Percentiles rank a stretch among this genome's conserved stretches.
phyloP scores from a whole-genome alignment of 257 asterid genomes.

The Penstemon barbatus region DNA sequence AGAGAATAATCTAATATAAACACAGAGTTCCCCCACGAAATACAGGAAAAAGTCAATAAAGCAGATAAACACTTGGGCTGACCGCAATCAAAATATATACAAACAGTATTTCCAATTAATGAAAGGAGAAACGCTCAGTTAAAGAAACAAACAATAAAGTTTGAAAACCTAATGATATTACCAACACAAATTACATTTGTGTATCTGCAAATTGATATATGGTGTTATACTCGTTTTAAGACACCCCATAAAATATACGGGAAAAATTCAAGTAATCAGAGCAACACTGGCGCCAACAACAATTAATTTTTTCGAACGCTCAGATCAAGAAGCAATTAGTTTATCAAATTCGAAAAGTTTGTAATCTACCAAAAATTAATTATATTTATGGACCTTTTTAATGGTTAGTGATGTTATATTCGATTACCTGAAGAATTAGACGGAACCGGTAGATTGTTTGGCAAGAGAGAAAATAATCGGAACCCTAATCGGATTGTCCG shows the following conservation, averaged over 20 bases:
- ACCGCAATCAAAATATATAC: not conserved
- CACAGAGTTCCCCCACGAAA: not conserved
- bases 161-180: no score
- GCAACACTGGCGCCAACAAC: no score
- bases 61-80: not conserved
- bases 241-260: no score
- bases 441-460: not conserved
- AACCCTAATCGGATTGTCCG: conserved; percentile 4
- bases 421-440: not conserved
- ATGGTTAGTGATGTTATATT: not conserved
- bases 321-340: no score
- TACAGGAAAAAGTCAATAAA: not conserved
- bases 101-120: not conserved
- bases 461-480: not conserved
- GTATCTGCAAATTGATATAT: no score
- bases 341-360: no score
- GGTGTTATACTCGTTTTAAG: no score
- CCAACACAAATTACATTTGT: no score
- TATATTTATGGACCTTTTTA: no score
- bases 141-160: not conserved
- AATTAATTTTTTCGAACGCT: no score
- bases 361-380: no score
- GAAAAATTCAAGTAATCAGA: no score
- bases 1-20: not conserved
- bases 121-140: not conserved